phyloP scores from a whole-genome alignment of 2,329 filamentous ascomycete species.

The Aspergillaceae sp. region DNA sequence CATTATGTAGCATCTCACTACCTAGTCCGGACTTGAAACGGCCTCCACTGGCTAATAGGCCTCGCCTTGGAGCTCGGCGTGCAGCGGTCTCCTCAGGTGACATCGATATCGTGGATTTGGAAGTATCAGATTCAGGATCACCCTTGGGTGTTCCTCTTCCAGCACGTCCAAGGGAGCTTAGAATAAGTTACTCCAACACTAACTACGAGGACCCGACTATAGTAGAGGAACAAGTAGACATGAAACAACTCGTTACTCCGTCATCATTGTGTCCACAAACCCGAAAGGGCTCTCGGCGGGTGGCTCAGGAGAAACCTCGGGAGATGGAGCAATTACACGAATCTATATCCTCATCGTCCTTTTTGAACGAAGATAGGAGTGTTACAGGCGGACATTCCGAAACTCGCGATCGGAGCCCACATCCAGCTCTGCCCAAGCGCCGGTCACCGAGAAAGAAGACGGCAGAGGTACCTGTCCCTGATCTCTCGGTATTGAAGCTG shows the following conservation, averaged over 20 bases:
- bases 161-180: constrained; percentile 6
- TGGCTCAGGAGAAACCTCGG: not conserved
- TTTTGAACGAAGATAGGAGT: not conserved
- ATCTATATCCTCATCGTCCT: constrained; percentile 11
- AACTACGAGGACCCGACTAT: constrained; percentile 5
- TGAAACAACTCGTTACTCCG: not conserved
- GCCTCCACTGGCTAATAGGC: constrained; percentile 9
- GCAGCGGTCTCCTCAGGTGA: constrained; percentile 3
- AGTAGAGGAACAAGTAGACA: not conserved
- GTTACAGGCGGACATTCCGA: not conserved
- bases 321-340: constrained; percentile 11
- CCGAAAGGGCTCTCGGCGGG: not conserved
- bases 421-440: not conserved
- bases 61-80: constrained; percentile 6
- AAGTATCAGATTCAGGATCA: constrained; percentile 1
- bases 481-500: not conserved
- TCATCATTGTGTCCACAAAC: not conserved
- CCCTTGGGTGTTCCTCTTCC: not conserved
- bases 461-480: not conserved
- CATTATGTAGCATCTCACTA: constrained; percentile 11
- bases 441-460: not conserved
- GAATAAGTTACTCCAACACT: constrained; percentile 18
- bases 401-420: not conserved
- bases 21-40: constrained; percentile 13
- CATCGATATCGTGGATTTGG: constrained; percentile 8